Evolutionary conservation across 2,329 filamentous ascomycete species (phyloP).

Genomic region (Hypoxylon sp.): DNA sequence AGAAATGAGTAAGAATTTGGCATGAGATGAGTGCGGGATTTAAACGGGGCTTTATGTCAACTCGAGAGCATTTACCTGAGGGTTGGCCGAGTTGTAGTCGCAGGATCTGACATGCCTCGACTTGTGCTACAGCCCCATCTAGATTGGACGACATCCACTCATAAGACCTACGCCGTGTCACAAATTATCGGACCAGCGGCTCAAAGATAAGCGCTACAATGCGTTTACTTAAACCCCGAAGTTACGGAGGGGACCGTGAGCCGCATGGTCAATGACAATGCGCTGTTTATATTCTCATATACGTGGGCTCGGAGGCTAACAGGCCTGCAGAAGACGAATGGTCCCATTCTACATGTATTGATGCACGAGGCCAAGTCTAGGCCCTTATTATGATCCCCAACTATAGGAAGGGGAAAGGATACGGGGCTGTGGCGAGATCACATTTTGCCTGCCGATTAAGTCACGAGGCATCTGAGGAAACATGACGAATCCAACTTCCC

Average conservation of each 20-base stretch:
- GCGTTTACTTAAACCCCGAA: conserved; percentile 8
- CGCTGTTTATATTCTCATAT: conserved; percentile 15
- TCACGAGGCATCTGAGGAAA: not conserved
- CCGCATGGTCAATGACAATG: conserved; percentile 7
- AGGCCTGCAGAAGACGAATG: conserved; percentile 19
- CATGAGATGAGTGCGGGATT: not conserved
- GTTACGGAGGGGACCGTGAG: conserved; percentile 23
- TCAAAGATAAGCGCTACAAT: conserved; percentile 35
- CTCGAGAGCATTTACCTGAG: not conserved
- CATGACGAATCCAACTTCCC: not conserved
- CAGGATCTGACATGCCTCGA: conserved; percentile 12
- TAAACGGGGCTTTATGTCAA: conserved; percentile 26
- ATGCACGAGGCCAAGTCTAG: conserved; percentile 21
- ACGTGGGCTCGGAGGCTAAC: conserved; percentile 28
- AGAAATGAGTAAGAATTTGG: conserved; percentile 1
- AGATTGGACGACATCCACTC: conserved; percentile 27
- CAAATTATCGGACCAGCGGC: conserved; percentile 9
- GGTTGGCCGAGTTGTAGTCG: not conserved
- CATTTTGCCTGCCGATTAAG: not conserved
- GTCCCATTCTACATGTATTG: conserved; percentile 1
- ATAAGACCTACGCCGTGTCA: conserved; percentile 30
- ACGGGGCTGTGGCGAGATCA: not conserved
- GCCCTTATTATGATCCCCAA: conserved; percentile 15
- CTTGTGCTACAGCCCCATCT: conserved; percentile 40
- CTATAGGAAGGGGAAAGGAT: conserved; percentile 2